phyloP scores from a whole-genome alignment of 1,139 yeast species.

The Hanseniaspora sp. region DNA sequence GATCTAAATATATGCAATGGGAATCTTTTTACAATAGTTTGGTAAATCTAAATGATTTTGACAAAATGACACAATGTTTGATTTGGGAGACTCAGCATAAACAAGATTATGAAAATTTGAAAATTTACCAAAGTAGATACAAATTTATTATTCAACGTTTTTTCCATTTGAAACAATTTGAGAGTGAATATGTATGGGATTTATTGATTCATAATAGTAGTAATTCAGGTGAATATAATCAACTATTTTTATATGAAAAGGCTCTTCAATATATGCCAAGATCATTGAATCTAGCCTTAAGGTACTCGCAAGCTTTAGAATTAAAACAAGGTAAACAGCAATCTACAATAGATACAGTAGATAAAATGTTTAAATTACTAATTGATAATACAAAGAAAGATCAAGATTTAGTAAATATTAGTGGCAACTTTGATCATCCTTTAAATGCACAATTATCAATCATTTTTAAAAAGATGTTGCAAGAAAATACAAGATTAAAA shows the following conservation, averaged over 20 bases:
- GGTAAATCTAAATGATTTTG: neutral
- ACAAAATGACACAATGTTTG: conserved; percentile 3
- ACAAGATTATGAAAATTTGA: conserved; percentile 12
- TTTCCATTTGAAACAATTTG: conserved; percentile 7
- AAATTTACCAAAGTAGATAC: conserved; percentile 8
- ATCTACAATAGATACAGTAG: neutral
- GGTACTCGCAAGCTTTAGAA: conserved; percentile 8
- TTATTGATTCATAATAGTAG: conserved; percentile 5
- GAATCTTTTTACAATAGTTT: conserved; percentile 6
- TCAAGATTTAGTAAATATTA: neutral
- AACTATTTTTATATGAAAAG: conserved; percentile 3
- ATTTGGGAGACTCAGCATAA: conserved; percentile 10
- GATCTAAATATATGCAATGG: conserved; percentile 10
- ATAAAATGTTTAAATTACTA: neutral
- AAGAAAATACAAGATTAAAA: conserved; percentile 9
- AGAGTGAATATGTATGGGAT: conserved; percentile 9
- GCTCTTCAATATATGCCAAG: conserved; percentile 7
- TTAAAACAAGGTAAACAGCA: conserved; percentile 9
- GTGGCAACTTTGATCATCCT: neutral
- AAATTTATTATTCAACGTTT: conserved; percentile 11
- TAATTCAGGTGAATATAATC: conserved; percentile 15
- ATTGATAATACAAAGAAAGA: conserved; percentile 10
- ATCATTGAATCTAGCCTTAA: conserved; percentile 10
- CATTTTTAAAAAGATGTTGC: conserved; percentile 13
- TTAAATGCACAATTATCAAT: conserved; percentile 8